Percentiles rank a stretch among this genome's conserved stretches.
phyloP scores from a whole-genome alignment of 1,139 yeast genomes.

The Pichia terricola region DNA sequence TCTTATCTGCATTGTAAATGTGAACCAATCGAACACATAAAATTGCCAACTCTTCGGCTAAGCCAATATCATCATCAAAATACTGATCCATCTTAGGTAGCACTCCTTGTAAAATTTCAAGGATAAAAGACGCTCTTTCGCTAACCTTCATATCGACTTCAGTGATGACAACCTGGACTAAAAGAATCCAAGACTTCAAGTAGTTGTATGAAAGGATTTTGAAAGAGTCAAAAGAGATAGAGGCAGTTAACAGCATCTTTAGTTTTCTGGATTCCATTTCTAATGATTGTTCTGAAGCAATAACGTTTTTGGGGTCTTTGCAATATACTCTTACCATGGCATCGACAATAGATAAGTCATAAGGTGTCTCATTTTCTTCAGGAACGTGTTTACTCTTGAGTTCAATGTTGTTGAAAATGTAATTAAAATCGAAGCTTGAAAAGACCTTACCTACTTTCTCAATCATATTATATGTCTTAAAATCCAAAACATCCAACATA shows the following conservation, averaged over 20 bases:
- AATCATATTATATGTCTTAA: conserved; percentile 33
- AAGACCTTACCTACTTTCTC: conserved; percentile 28
- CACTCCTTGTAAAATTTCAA: conserved; percentile 67
- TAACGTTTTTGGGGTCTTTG: conserved; percentile 16
- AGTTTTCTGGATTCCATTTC: conserved; percentile 15
- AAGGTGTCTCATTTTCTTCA: conserved; percentile 12
- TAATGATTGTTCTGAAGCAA: conserved; percentile 6
- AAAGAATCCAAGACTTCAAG: conserved; percentile 74
- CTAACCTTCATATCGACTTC: conserved; percentile 39
- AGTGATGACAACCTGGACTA: conserved; percentile 62
- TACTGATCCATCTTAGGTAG: conserved; percentile 72
- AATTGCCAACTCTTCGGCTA: conserved; percentile 71
- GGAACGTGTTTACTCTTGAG: conserved; percentile 6
- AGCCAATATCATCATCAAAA: conserved; percentile 53
- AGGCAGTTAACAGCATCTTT: conserved; percentile 33
- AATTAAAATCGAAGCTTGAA: conserved; percentile 30
- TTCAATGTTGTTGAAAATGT: conserved; percentile 17
- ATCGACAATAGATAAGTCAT: conserved; percentile 22
- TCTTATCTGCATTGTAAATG: conserved; percentile 42
- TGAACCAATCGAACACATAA: conserved; percentile 65
- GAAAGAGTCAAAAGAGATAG: conserved; percentile 36
- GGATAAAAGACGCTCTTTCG: conserved; percentile 49
- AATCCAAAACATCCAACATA: conserved; percentile 62
- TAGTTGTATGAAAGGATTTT: conserved; percentile 48
- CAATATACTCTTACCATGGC: conserved; percentile 16